Evolutionary conservation across 257 asterid genomes (phyloP), one percentile per base, ranked within the genome.

Genomic region (Lavandula angustifolia): DNA sequence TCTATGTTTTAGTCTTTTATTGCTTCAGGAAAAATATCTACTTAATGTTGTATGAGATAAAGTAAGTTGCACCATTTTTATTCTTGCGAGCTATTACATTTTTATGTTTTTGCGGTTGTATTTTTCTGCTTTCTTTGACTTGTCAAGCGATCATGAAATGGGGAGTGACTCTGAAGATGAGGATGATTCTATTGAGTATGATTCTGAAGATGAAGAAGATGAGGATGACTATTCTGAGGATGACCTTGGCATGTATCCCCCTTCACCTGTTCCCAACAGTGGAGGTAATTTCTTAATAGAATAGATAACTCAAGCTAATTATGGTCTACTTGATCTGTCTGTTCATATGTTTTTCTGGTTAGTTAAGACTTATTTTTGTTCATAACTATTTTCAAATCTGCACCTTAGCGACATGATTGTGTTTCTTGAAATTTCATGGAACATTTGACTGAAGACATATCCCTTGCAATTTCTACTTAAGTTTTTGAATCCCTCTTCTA

Each of bases 241-340:
- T 65, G 92, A 79, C 44, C 32, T 82, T 35, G 80, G 40, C 59
- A 49, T 81, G 75, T 78, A 69, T 69, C 76, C 89, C 50, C 64
- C 81, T 51, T 79, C 88, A n/a, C 76, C 85, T 47, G 69, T 76
- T 62, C 85, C 64, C 65, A 89, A 78, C 17, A 81, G 88, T 67
- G 96, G 97, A 85, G 98, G 98, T 92, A 85, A 22, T 44, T 76
- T 44, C 54, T 9, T 27, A 17, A 22, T 60, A 29, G 42, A 48
- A 49, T 54, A 29, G 53, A 18, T 18, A 16, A 4, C 35, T 50
- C 49, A 32, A 32, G 29, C 33, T 17, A 54, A 52, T 16, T 18
- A 48, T 69, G 2, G 8, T 38, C 10, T 5, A 38, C 9, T 44
- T 53, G 29, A 10, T 9, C 11, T 54, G 40, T 14, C 31, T 14